Conservation (phyloP, 2,329 filamentous ascomycete genomes). For the Neocatenulostroma microsporum region DNA sequence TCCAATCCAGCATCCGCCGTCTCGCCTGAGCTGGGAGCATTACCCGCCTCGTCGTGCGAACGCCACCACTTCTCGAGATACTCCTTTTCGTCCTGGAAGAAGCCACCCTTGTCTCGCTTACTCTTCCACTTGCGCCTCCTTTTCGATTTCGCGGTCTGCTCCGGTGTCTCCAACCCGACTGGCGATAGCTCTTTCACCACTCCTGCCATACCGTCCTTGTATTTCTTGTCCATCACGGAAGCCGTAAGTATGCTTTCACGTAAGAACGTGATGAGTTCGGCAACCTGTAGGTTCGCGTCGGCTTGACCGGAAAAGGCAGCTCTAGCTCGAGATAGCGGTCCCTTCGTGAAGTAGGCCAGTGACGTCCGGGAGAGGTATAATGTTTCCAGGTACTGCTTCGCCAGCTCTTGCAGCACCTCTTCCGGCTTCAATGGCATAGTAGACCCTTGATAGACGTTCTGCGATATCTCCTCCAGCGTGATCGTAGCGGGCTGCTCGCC, state of each 20-base stretch:
- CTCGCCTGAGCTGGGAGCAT: constrained; percentile 34
- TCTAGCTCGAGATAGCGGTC: constrained; percentile 65
- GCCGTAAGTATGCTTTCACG: constrained; percentile 34
- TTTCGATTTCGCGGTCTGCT: constrained; percentile 18
- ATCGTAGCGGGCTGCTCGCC: not conserved
- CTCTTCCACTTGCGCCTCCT: constrained; percentile 52
- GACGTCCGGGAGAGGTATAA: constrained; percentile 55
- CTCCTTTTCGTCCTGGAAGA: constrained; percentile 60
- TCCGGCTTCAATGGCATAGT: constrained; percentile 3
- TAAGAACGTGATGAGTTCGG: constrained; percentile 60
- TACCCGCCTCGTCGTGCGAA: constrained; percentile 43
- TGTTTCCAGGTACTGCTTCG: constrained; percentile 36
- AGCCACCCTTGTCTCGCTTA: constrained; percentile 59
- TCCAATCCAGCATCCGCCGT: constrained; percentile 44
- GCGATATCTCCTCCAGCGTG: not conserved
- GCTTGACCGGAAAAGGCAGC: constrained; percentile 60
- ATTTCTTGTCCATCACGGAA: constrained; percentile 68
- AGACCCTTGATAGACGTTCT: not conserved
- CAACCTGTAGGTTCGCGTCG: constrained; percentile 53
- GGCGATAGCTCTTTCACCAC: constrained; percentile 50
- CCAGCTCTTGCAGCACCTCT: constrained; percentile 22
- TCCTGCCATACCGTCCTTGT: constrained; percentile 60
- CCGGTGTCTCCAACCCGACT: constrained; percentile 11
- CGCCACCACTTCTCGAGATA: constrained; percentile 64
- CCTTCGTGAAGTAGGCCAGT: constrained; percentile 76